Evolutionary conservation across 2,329 filamentous ascomycete genomes (phyloP).

Genomic region (Aureobasidium sp.): DNA sequence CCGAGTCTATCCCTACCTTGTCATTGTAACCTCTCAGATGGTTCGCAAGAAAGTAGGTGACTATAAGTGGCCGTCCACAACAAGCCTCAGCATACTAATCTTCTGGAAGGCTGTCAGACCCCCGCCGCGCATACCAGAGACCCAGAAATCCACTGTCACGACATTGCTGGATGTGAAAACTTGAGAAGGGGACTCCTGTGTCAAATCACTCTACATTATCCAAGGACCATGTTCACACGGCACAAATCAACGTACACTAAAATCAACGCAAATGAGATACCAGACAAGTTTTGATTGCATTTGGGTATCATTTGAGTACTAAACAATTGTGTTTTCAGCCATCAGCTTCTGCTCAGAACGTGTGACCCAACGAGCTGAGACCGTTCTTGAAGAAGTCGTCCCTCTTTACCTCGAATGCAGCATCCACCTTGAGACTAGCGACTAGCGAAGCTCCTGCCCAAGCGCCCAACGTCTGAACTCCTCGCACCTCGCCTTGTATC

Average conservation of each 20-base stretch:
- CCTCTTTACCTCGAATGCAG: constrained; percentile 62
- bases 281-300: too few species aligned
- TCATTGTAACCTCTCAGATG: too few species aligned
- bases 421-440: constrained; percentile 60
- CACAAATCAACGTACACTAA: background rate
- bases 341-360: background rate
- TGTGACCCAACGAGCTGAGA: background rate
- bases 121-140: too few species aligned
- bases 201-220: background rate
- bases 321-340: background rate
- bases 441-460: constrained; percentile 70
- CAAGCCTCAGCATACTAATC: too few species aligned
- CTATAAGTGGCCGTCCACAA: too few species aligned
- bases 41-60: too few species aligned
- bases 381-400: constrained; percentile 67
- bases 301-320: background rate
- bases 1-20: too few species aligned
- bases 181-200: too few species aligned
- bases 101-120: too few species aligned
- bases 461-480: constrained; percentile 61
- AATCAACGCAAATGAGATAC: too few species aligned
- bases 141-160: too few species aligned
- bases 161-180: too few species aligned
- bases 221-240: background rate
- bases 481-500: constrained; percentile 55